Conservation (phyloP, 495 filamentous ascomycete genomes). For the Pseudevernia furfuracea region DNA sequence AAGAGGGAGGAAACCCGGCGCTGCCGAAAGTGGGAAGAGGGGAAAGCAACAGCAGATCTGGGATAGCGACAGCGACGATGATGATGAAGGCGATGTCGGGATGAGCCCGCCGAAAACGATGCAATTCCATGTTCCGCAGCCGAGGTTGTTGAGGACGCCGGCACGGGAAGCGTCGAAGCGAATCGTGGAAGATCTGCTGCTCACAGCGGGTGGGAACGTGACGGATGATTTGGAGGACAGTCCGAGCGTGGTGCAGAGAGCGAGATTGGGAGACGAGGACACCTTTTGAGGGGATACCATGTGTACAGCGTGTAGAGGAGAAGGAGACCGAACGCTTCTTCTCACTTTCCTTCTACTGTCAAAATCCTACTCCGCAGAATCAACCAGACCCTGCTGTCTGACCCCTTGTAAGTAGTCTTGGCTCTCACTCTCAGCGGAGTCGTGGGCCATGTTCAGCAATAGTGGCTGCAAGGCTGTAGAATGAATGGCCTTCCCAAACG, state of each 20-base stretch:
- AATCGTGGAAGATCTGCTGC: conserved; percentile 84
- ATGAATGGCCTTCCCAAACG: not conserved
- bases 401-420: too few relatives aligned
- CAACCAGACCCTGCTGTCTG: not conserved
- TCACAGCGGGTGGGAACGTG: conserved; percentile 70
- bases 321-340: not conserved
- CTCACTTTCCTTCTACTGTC: not conserved
- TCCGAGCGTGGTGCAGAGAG: conserved; percentile 66
- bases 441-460: too few relatives aligned
- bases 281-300: conserved; percentile 46
- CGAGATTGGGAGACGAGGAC: conserved; percentile 59
- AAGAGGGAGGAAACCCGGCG: conserved; percentile 14
- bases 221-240: conserved; percentile 52
- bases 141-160: conserved; percentile 81
- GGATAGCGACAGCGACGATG: conserved; percentile 56
- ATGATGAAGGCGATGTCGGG: conserved; percentile 52
- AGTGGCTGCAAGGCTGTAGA: too few relatives aligned
- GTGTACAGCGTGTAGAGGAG: not conserved
- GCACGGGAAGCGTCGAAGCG: conserved; percentile 84
- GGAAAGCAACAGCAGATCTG: conserved; percentile 34
- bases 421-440: too few relatives aligned
- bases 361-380: not conserved
- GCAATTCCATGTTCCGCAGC: conserved; percentile 87
- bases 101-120: conserved; percentile 95
- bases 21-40: not conserved